phyloP scores from a whole-genome alignment of 73 alveolate genomes.

The Stentor roeselii region DNA sequence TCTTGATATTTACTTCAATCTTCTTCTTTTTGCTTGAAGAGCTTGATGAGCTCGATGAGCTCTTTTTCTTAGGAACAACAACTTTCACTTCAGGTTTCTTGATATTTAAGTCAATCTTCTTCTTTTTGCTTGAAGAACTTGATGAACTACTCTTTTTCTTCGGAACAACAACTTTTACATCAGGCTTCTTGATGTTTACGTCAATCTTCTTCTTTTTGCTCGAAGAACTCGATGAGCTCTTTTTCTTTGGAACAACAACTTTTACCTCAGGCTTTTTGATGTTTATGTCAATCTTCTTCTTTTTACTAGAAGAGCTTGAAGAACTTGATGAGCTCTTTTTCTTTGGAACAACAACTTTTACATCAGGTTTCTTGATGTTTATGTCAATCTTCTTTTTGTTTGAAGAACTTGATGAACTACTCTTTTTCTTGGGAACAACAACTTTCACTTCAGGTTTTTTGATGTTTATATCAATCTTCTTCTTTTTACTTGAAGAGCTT shows the following conservation, averaged over 20 bases:
- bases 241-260: background rate
- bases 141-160: background rate
- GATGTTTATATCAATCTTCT: background rate
- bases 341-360: background rate
- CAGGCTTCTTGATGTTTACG: background rate
- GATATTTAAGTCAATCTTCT: background rate
- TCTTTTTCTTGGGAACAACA: background rate
- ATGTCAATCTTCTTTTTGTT: background rate
- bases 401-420: background rate
- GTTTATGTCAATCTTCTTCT: background rate
- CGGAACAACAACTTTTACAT: background rate
- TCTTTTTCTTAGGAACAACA: background rate
- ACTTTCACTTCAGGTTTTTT: background rate
- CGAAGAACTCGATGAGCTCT: background rate
- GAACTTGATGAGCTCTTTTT: background rate
- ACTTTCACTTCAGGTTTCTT: background rate
- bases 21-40: background rate
- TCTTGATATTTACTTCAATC: background rate
- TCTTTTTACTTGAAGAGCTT: background rate
- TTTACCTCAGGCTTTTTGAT: background rate
- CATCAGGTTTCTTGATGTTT: background rate
- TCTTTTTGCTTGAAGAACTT: background rate
- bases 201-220: conserved; percentile 3
- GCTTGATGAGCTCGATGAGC: background rate
- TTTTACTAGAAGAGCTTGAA: background rate